Base-by-base conservation (phyloP, 805 yeast species). In the Maudiozyma serrabonitensis region DNA sequence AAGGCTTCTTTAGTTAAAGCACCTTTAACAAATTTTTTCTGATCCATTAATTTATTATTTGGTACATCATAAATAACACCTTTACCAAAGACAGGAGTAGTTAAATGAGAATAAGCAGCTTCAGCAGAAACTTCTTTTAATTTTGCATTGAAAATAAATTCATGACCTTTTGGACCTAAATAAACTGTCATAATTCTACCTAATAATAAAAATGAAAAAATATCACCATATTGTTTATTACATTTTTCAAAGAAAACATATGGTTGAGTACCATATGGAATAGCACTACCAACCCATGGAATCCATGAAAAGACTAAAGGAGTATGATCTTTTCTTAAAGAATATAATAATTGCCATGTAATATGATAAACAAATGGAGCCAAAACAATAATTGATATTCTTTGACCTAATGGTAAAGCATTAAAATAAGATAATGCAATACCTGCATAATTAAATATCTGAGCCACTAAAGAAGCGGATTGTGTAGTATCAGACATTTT, bases 41-140 rank as follows among this genome's bases (percentile, higher is more conserved):
- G 99, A 68, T 93, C 99, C 99, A 93, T 93, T 62, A 93, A 78
- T 57, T 89, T 81, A 61, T 81, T 71, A 72, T 93, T 93, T 54
- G 99, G 88, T 70, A 97, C 91, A 71, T 93, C 99, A 67, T 93
- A 93, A 47, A 93, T 86, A 48, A 93, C 99, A 61, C 98, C 99
- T 63, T 89, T 81, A 60, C 99, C 99, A 59, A 93, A 93, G 15
- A 89, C 96, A 13, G 99, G 99, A n/a, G 98, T 91, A n/a, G 99
- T 93, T 69, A 93, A 76, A 66, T 90, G 96, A 54, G 83, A 76
- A 72, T 93, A 93, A 39, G 97, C 98, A 45, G 86, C 97, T 67
- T 93, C 98, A 45, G 99, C 99, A 45, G 89, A 82, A 23, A 90
- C 98, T 59, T 88, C 95, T 31, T 82, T 79, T 48, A 85, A 75